Conservation (phyloP, 1,284 basidiomycete species). For the Gymnopus androsaceus region DNA sequence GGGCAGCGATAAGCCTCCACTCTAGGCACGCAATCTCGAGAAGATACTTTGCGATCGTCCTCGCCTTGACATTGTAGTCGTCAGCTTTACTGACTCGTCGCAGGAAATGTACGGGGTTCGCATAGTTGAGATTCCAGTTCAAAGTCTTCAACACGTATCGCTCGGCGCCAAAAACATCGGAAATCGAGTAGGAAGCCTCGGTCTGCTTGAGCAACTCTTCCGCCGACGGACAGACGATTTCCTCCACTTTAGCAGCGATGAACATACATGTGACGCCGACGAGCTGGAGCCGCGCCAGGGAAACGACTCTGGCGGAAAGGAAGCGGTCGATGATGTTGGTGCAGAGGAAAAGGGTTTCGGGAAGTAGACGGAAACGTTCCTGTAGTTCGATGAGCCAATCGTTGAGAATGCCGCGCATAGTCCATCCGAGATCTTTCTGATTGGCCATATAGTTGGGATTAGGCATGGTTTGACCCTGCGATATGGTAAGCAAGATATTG, state of each 20-base stretch:
- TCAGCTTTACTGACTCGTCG: conserved; percentile 95
- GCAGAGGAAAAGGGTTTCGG: conserved; percentile 94
- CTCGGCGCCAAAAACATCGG: conserved; percentile 93
- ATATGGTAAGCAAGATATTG: conserved; percentile 10
- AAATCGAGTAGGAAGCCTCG: conserved; percentile 84
- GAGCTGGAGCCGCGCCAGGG: conserved; percentile 91
- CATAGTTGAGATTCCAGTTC: conserved; percentile 90
- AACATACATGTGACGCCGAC: conserved; percentile 95
- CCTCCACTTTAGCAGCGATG: conserved; percentile 94
- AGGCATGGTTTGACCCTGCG: conserved; percentile 78
- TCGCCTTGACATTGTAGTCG: conserved; percentile 88
- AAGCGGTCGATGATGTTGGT: conserved; percentile 98
- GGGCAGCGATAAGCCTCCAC: conserved; percentile 78
- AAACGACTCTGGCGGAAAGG: conserved; percentile 87
- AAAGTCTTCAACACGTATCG: conserved; percentile 91
- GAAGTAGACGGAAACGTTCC: conserved; percentile 88
- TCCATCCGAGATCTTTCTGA: conserved; percentile 91
- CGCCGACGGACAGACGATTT: conserved; percentile 91
- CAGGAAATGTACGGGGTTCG: conserved; percentile 93
- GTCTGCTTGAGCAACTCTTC: conserved; percentile 87
- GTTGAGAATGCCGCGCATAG: conserved; percentile 91
- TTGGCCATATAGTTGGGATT: conserved; percentile 89
- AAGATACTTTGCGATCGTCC: conserved; percentile 92
- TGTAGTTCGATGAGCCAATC: conserved; percentile 99
- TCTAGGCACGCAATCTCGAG: conserved; percentile 91